Base-by-base conservation (phyloP, 1,284 basidiomycete species). In the Termitomyces sp. region DNA sequence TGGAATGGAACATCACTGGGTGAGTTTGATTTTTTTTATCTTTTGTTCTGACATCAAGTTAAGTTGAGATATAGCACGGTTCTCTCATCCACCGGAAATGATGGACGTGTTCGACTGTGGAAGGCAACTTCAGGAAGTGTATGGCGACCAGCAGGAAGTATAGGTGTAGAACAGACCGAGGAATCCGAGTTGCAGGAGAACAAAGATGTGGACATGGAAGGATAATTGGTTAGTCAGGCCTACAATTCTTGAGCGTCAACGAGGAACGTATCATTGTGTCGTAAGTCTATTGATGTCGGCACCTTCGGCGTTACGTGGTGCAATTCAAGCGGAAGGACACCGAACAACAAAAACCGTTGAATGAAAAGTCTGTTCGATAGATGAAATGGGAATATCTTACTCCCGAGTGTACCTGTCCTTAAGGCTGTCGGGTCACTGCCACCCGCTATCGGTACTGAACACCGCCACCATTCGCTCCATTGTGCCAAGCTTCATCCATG, bases 1-100 rank as follows among this genome's bases (percentile, higher is more conserved):
- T 87, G 12, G 92, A 86, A 66, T 96, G 85, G 92, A 96, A 88
- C 71, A 83, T 93, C 61, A 95, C 86, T 55, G 93, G 90, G 84
- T 92, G 65, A 52, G 83, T 66, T 2, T 46, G 13, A 8, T 36
- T 45, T 12, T 36, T 45, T 12, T 17, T 39, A 42, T 21, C 5
- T 41, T 26, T 19, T 5, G 21, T 36, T 5, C 2, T 51, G 17
- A 34, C 17, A 24, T 46, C 13, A 19, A 26, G 7, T 21, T 24
- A 10, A 34, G 44, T 47, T 42, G 13, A 45, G 38, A 46, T 15
- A 44, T 19, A 94, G 94, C 2, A 96, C 94, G 9, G 82, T 95
- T 2, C 75, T 98, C 13, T 91, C 92, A 1, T 93, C 91, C 0
- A 85, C 88, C 1, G 92, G 92, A 4, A 94, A 94, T 60, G 94